Evolutionary conservation across 768 basidiomycete species (phyloP).

Genomic region (Leucocoprinus birnbaumii): DNA sequence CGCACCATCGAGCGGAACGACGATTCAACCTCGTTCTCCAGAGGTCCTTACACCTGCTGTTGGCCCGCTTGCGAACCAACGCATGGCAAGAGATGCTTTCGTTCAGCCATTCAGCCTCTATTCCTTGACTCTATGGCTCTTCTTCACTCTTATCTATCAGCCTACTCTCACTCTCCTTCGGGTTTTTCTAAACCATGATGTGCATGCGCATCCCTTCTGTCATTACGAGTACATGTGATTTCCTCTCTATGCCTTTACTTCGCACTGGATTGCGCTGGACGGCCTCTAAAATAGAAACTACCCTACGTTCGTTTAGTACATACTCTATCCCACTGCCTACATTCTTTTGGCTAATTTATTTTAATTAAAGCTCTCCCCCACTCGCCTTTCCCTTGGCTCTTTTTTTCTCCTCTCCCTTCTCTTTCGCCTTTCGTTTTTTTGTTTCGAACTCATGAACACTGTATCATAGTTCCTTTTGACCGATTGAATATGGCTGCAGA

Average conservation of each 20-base stretch:
- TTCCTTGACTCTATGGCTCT: conserved; percentile 8
- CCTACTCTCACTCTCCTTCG: conserved; percentile 4
- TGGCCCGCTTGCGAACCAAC: conserved; percentile 5
- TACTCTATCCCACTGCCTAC: not conserved
- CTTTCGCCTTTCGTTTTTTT: not conserved
- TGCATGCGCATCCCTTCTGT: conserved; percentile 12
- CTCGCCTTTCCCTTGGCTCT: not conserved
- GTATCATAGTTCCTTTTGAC: not conserved
- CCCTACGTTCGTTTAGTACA: not conserved
- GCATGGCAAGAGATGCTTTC: not conserved
- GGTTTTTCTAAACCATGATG: conserved; percentile 4
- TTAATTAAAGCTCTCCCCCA: conserved; percentile 5
- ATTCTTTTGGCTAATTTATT: conserved; percentile 10
- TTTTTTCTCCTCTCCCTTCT: conserved; percentile 7
- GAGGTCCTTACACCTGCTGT: conserved; percentile 6
- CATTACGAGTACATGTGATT: conserved; percentile 14
- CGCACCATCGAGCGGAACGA: not conserved
- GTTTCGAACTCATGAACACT: not conserved
- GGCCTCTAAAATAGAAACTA: not conserved
- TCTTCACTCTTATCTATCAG: conserved; percentile 9
- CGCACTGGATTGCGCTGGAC: conserved; percentile 5
- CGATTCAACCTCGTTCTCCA: conserved; percentile 1
- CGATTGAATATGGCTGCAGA: not conserved
- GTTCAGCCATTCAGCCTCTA: conserved; percentile 3
- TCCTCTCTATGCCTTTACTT: not conserved